Evolutionary conservation across 208 protist species (phyloP), one percentile per base, ranked within the genome.

Genomic region (Crithidia acanthocephali): DNA sequence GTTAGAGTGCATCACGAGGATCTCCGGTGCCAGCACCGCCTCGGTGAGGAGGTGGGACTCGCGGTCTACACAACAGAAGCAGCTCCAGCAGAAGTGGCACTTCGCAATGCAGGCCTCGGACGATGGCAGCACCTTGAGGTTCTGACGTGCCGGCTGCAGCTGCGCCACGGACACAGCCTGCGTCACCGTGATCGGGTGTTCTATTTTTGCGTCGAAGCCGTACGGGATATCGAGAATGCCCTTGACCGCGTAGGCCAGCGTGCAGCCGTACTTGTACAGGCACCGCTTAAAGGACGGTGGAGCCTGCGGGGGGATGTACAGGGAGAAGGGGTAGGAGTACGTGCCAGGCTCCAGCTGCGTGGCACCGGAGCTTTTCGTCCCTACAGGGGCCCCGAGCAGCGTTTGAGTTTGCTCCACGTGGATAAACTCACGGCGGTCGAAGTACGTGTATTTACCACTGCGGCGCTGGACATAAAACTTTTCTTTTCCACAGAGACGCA

Each of bases 21-120:
- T 60, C n/a, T 7, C 25, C 10, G 52, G 64, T 18, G 53, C 64
- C 33, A 69, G 6, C 25, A 20, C 42, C 5, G 64, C 52, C 35
- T 69, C 64, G 15, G 64, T 69, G 52, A 35, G 40, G 27, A 69
- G 18, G 44, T 59, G 52, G 3, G 64, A 69, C 25, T 69, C 64
- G 20, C 25, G 16, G 42, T 69, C 64, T 18, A 44, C 52, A 37
- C 52, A 59, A 25, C 50, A 59, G 64, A 35, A 50, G 61, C 61
- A 56, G 37, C 33, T 35, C 35, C 50, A 7, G 48, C 52, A 55
- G 64, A 16, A 69, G 18, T 27, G 16, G 28, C 64, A 69, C 40
- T 59, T 35, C 3, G 64, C 64, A 10, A 60, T 52, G 30, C 13
- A 6, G 0, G 64, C 64, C 51, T 69, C 52, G 6, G 64, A 69